Evolutionary conservation across 1,284 basidiomycete genomes (phyloP), one percentile per base, ranked within the genome.

Genomic region (Cutaneotrichosporon cyanovorans): DNA sequence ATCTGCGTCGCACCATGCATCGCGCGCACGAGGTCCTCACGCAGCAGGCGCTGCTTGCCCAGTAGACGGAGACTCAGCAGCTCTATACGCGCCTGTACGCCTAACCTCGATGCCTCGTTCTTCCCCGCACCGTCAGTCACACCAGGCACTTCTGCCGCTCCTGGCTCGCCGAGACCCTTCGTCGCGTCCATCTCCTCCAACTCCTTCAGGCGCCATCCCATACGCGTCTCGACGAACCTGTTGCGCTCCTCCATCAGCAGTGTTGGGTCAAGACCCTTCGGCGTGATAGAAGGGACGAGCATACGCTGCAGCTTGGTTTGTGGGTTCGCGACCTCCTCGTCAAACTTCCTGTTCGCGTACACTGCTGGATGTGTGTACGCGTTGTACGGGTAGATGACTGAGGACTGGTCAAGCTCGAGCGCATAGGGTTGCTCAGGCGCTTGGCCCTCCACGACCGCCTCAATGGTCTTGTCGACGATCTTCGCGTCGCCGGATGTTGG

Each of bases 351-450:
- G 58, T 85, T 81, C 42, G 77, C 69, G 42, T 74, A 74, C 4
- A 83, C 78, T 61, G 87, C 84, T 1, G 93, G 93, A 62, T 92
- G 82, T 21, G 78, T 77, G 68, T 84, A 95, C n/a, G 92, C 84
- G 68, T 96, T 97, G 77, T 93, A 96, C 0, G 93, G 93, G 63
- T 95, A 93, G 49, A 96, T 83, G 42, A 82, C 78, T 3, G 87
- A 90, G 51, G 79, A 77, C 38, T 80, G 74, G 64, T 93, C 82
- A 65, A 89, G 84, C 57, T 92, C 88, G 37, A 87, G 76, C 64
- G 68, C 68, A 53, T 74, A 71, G 14, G 71, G 61, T 9, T 63
- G 59, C 37, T 57, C 59, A 5, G 58, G 51, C 11, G 62, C 52
- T 15, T 48, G 48, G 10, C 48, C 50, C 10, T 74, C 64, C 5